Evolutionary conservation across 495 filamentous ascomycete genomes (phyloP).

Genomic region (Podospora sp.): DNA sequence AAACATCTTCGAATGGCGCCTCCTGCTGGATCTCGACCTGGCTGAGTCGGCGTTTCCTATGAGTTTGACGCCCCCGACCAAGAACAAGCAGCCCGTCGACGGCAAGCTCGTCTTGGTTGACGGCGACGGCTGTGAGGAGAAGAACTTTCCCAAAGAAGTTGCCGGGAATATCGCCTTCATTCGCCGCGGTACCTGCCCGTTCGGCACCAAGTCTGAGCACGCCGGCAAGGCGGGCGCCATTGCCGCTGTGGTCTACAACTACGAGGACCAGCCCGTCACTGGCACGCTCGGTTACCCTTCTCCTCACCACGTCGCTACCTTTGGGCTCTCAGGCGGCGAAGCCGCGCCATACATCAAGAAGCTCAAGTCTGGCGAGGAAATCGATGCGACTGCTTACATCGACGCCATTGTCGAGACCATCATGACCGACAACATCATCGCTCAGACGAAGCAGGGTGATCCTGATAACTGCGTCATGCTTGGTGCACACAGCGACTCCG

Average conservation of each 20-base stretch:
- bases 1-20: constrained; percentile 58
- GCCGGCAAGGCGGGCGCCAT: constrained; percentile 61
- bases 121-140: constrained; percentile 52
- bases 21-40: constrained; percentile 56
- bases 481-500: constrained; percentile 59
- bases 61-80: constrained; percentile 62
- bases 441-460: constrained; percentile 57
- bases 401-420: constrained; percentile 51
- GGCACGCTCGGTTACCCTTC: constrained; percentile 59
- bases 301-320: constrained; percentile 58
- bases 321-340: constrained; percentile 55
- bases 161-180: constrained; percentile 59
- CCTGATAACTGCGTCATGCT: constrained; percentile 60
- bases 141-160: constrained; percentile 49
- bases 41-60: constrained; percentile 56
- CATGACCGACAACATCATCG: constrained; percentile 56
- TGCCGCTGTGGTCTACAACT: constrained; percentile 65
- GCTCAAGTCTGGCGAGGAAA: constrained; percentile 48
- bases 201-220: constrained; percentile 60
- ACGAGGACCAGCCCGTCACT: constrained; percentile 48
- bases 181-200: constrained; percentile 59
- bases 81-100: constrained; percentile 56
- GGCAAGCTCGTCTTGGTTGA: constrained; percentile 46
- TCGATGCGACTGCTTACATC: constrained; percentile 59
- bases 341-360: constrained; percentile 51